Conservation (phyloP, 495 filamentous ascomycete species). For the Bacidia rubella region DNA sequence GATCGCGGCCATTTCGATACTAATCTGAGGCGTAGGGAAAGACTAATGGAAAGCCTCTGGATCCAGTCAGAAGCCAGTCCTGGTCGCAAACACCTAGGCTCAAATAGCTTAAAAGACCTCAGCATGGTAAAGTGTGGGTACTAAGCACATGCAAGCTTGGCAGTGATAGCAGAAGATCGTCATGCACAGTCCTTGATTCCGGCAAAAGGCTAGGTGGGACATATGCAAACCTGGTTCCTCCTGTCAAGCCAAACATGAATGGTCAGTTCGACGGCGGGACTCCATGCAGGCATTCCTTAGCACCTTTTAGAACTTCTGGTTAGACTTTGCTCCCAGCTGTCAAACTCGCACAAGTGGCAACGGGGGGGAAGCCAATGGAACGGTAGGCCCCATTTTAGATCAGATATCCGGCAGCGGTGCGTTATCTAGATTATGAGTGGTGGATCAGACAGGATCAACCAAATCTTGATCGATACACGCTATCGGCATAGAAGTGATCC, state of each 20-base stretch:
- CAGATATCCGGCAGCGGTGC: neutral
- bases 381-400: neutral
- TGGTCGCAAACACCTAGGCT: no score
- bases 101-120: no score
- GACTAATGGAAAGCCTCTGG: neutral
- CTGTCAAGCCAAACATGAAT: no score
- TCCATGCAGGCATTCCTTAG: neutral
- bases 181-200: no score
- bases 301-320: neutral
- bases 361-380: neutral
- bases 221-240: neutral
- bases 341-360: neutral
- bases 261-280: no score
- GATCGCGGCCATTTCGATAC: neutral
- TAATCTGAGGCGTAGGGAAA: neutral
- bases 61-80: neutral
- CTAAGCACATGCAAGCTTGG: neutral
- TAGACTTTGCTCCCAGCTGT: neutral
- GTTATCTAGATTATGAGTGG: neutral
- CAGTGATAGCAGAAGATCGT: neutral
- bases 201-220: no score
- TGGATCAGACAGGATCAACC: neutral
- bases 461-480: neutral
- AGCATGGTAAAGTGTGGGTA: no score
- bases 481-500: neutral